phyloP scores from a whole-genome alignment of 495 filamentous ascomycete species.

The Chaetomium tenue region DNA sequence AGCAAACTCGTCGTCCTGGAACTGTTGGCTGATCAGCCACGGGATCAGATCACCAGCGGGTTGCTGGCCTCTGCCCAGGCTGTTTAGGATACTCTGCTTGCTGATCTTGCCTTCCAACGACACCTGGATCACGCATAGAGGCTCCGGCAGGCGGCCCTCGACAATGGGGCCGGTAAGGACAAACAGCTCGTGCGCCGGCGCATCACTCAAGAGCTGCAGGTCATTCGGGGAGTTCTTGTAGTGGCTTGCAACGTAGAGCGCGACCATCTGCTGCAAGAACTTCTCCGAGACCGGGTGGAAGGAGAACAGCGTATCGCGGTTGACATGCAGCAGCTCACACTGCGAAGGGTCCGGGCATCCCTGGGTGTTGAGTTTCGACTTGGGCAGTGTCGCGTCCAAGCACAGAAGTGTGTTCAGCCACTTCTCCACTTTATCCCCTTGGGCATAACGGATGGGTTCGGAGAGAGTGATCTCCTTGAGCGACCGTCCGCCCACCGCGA shows the following conservation, averaged over 20 bases:
- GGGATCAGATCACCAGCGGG: constrained; percentile 95
- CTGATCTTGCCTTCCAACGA: constrained; percentile 94
- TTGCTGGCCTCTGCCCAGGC: constrained; percentile 81
- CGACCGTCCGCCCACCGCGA: constrained; percentile 67
- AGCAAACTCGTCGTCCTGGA: constrained; percentile 96
- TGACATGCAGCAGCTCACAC: constrained; percentile 89
- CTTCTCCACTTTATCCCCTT: constrained; percentile 86
- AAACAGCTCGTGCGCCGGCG: constrained; percentile 94
- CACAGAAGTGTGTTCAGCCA: constrained; percentile 96
- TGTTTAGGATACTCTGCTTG: constrained; percentile 84
- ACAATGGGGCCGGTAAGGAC: constrained; percentile 87
- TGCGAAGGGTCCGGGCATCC: constrained; percentile 86
- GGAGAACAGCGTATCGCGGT: constrained; percentile 95
- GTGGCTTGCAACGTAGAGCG: constrained; percentile 94
- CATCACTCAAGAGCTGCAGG: constrained; percentile 95
- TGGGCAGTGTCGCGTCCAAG: constrained; percentile 83
- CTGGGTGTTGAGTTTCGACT: constrained; percentile 67
- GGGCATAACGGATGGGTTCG: constrained; percentile 92
- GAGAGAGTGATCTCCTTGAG: constrained; percentile 87
- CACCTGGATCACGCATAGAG: constrained; percentile 91
- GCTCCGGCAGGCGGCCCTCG: constrained; percentile 83
- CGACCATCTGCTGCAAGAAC: constrained; percentile 96
- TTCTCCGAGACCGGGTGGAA: constrained; percentile 97
- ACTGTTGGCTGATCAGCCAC: constrained; percentile 97
- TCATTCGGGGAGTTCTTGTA: constrained; percentile 99